Conservation (phyloP, 2,329 filamentous ascomycete genomes). For the Hirsutella rhossiliensis region DNA sequence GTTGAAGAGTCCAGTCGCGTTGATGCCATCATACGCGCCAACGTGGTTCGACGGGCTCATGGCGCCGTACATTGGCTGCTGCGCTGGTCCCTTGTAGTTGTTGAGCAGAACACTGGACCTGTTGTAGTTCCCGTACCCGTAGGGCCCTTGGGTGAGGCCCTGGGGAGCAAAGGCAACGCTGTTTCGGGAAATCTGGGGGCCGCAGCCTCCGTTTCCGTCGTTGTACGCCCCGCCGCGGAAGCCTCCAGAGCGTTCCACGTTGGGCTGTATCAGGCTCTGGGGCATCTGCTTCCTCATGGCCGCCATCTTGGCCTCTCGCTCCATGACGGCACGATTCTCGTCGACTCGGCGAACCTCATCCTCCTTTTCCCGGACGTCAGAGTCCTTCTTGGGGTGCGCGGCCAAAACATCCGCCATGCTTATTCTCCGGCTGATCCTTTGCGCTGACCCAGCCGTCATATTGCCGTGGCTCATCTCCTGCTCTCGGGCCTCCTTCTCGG, state of each 20-base stretch:
- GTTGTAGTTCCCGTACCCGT: constrained; percentile 12
- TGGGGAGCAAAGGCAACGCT: constrained; percentile 14
- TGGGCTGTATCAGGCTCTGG: constrained; percentile 19
- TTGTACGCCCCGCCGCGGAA: constrained; percentile 43
- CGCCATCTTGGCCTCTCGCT: constrained; percentile 36
- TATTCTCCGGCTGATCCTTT: constrained; percentile 20
- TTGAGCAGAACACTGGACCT: constrained; percentile 15
- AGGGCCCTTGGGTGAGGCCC: constrained; percentile 10
- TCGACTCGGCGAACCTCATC: constrained; percentile 25
- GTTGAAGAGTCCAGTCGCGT: constrained; percentile 9
- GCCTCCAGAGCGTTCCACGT: constrained; percentile 26
- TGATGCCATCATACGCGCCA: constrained; percentile 4
- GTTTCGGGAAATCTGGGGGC: constrained; percentile 12
- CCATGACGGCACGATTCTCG: constrained; percentile 24
- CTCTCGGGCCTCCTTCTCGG: constrained; percentile 52
- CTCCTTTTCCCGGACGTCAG: constrained; percentile 27
- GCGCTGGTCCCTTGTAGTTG: constrained; percentile 13
- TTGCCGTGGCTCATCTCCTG: constrained; percentile 34
- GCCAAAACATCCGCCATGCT: constrained; percentile 49
- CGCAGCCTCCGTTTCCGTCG: constrained; percentile 32
- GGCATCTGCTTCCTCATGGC: constrained; percentile 38
- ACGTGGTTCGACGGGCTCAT: constrained; percentile 7
- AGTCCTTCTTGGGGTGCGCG: constrained; percentile 27
- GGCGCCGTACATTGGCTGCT: constrained; percentile 12
- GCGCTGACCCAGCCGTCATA: constrained; percentile 7